Percentiles rank a stretch among this genome's conserved stretches.
phyloP scores from a whole-genome alignment of 1,139 yeast genomes.

The Geotrichum candidum region DNA sequence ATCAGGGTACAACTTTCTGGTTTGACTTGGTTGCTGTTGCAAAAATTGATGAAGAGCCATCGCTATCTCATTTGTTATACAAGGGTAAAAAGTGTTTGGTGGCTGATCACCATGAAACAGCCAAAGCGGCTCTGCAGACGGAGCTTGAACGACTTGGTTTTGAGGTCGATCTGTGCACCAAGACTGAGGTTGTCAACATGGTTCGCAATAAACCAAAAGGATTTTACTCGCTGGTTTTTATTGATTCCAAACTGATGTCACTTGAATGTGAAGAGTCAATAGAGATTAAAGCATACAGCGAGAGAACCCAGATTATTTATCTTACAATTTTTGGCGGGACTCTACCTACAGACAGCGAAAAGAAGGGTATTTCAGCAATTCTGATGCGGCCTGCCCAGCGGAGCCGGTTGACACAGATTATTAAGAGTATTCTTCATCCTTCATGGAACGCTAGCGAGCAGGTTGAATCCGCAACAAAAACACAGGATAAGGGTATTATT shows the following conservation, averaged over 20 bases:
- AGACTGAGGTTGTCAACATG: slow-evolving; percentile 5
- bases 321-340: slow-evolving; percentile 29
- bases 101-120: slow-evolving; percentile 36
- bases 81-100: slow-evolving; percentile 35
- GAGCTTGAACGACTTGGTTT: slow-evolving; percentile 36
- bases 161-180: slow-evolving; percentile 30
- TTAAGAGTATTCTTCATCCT: slow-evolving; percentile 24
- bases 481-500: slow-evolving; percentile 23
- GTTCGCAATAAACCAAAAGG: neutral
- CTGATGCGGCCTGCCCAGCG: slow-evolving; percentile 29
- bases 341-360: slow-evolving; percentile 25
- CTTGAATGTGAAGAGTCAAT: slow-evolving; percentile 22
- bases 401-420: slow-evolving; percentile 25
- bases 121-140: slow-evolving; percentile 37
- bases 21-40: slow-evolving; percentile 38
- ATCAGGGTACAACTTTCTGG: slow-evolving; percentile 48
- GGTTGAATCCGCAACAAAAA: slow-evolving; percentile 24
- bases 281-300: slow-evolving; percentile 21
- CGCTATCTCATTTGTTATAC: slow-evolving; percentile 23
- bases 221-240: slow-evolving; percentile 26
- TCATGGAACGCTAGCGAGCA: slow-evolving; percentile 24
- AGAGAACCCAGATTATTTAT: slow-evolving; percentile 24
- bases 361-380: slow-evolving; percentile 27
- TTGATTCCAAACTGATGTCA: slow-evolving; percentile 25
- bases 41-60: slow-evolving; percentile 7